phyloP scores from a whole-genome alignment of 2,329 filamentous ascomycete genomes.

The Pochonia chlamydosporia region DNA sequence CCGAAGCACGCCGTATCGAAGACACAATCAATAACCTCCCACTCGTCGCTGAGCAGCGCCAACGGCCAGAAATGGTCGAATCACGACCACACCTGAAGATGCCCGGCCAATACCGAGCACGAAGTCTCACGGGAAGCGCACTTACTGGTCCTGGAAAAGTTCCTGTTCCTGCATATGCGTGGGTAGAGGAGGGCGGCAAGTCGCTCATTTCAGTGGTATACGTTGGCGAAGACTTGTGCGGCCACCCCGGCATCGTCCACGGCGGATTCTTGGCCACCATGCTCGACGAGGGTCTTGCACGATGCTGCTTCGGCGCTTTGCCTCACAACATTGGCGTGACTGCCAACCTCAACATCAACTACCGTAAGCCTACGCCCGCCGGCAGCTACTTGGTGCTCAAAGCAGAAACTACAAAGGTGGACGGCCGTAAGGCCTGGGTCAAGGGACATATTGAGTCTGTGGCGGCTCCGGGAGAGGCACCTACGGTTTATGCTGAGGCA shows the following conservation, averaged over 20 bases:
- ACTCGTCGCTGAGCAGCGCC: constrained; percentile 62
- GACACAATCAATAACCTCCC: constrained; percentile 70
- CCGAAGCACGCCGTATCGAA: constrained; percentile 56
- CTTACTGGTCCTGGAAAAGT: constrained; percentile 71
- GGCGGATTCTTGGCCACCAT: constrained; percentile 89
- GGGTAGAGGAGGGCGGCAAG: constrained; percentile 65
- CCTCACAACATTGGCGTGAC: constrained; percentile 84
- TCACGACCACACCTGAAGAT: constrained; percentile 85
- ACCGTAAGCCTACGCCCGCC: constrained; percentile 73
- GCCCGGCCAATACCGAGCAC: constrained; percentile 59
- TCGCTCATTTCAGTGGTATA: constrained; percentile 68
- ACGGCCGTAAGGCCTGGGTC: constrained; percentile 93
- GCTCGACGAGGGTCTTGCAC: constrained; percentile 81
- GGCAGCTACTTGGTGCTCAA: constrained; percentile 70
- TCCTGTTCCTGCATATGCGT: constrained; percentile 74
- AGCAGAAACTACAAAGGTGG: constrained; percentile 75
- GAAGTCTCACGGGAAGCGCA: constrained; percentile 78
- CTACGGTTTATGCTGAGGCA: constrained; percentile 70
- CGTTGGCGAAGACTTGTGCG: constrained; percentile 74
- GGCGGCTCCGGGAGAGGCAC: constrained; percentile 52
- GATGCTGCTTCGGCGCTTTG: constrained; percentile 82
- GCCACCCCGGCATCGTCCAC: constrained; percentile 86
- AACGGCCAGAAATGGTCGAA: constrained; percentile 62
- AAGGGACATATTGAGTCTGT: constrained; percentile 81
- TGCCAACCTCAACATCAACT: constrained; percentile 77